Evolutionary conservation across 1,284 basidiomycete genomes (phyloP), one percentile per base, ranked within the genome.

Genomic region (Tremellales sp.): DNA sequence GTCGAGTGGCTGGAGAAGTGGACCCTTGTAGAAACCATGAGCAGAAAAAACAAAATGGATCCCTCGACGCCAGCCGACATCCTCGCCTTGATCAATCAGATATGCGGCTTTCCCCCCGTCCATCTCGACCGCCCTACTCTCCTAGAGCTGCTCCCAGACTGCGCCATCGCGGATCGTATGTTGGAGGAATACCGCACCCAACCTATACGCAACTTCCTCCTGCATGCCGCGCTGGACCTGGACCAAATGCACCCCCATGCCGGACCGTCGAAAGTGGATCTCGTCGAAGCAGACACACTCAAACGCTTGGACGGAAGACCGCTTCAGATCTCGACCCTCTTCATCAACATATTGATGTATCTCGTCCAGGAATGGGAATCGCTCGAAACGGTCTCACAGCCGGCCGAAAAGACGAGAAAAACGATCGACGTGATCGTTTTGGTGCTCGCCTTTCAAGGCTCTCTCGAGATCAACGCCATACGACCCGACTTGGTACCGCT

Each of bases 401-500:
- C 46, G 12, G 78, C 80, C 0, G 85, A 87, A 60, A 77, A 75
- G 35, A 76, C 82, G 3, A 81, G 86, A 12, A 77, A 78, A 27
- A 75, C 79, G 4, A 62, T 93, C 32, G 88, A 93, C 60, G 69
- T 85, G 14, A 78, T 82, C 1, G 75, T 87, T 4, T 71, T 77
- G 0, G 77, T 81, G 1, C 68, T 93, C 1, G 72, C 74, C 18
- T 91, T 86, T 57, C 85, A 91, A 64, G 79, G 79, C 0, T 61
- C 81, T 0, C 77, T 91, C 6, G 64, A 77, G 8, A 56, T 80
- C 45, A 86, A 87, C 48, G 84, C 84, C 5, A 79, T 78, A 2
- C 74, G 77, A 1, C 47, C 58, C 1, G 66, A 70, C 32, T 14
- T 42, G 1, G 32, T 38, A 4, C 61, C 53, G 26, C 39, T 68